These are phyloP conservation scores for Plenodomus biglobosus DNA, from an alignment of 2,329 filamentous ascomycete genomes.

Conservation along the genomic window DNA sequence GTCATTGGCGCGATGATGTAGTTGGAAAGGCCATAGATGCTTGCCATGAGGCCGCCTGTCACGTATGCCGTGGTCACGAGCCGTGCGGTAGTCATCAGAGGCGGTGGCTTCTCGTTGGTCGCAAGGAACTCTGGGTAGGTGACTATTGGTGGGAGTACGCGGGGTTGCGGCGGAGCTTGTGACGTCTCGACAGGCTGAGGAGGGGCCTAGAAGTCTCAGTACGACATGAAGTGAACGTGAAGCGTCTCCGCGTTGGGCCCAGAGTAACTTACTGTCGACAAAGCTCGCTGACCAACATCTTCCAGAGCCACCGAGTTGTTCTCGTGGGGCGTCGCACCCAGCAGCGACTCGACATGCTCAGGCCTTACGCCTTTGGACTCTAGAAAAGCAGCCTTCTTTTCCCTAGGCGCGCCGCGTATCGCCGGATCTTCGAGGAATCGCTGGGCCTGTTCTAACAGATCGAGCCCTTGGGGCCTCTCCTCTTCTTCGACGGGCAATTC, in stretches of 20 bases:
- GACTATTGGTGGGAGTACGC: constrained; percentile 62
- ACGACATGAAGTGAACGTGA: background rate
- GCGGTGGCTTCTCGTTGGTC: constrained; percentile 60
- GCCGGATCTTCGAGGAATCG: constrained; percentile 75
- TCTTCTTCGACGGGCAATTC: background rate
- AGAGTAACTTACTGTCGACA: constrained; percentile 29
- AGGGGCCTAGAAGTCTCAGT: constrained; percentile 22
- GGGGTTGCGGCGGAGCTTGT: constrained; percentile 23
- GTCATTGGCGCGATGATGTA: constrained; percentile 67
- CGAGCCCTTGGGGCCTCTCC: constrained; percentile 2
- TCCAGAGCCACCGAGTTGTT: constrained; percentile 17
- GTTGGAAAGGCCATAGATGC: constrained; percentile 69
- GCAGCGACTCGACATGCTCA: constrained; percentile 67
- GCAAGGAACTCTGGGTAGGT: constrained; percentile 68
- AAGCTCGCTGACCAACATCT: constrained; percentile 28
- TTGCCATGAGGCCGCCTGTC: constrained; percentile 57
- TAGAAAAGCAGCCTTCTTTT: constrained; percentile 76
- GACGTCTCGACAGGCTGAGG: constrained; percentile 14
- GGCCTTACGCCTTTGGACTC: constrained; percentile 71
- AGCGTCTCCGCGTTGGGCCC: background rate
- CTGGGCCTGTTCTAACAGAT: constrained; percentile 65
- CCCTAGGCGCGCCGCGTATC: constrained; percentile 67
- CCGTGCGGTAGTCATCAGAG: constrained; percentile 59
- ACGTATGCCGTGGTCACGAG: constrained; percentile 60
- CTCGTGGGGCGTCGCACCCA: constrained; percentile 45